Evolutionary conservation across 208 protist genomes (phyloP).

Genomic region (Crithidia sp.): DNA sequence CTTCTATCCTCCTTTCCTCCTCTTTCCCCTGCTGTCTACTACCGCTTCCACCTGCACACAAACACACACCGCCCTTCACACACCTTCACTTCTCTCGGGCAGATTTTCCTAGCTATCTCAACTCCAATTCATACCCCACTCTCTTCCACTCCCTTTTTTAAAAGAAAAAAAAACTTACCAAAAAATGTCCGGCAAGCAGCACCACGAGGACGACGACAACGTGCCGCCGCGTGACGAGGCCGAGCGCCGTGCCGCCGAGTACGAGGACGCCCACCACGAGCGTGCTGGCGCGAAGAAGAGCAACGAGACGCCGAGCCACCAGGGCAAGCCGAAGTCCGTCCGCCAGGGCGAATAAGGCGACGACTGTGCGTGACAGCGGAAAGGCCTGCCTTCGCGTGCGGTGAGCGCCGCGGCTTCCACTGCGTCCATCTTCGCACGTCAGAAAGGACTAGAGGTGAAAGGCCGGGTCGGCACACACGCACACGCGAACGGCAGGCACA

Average conservation of each 20-base stretch:
- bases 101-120: slow-evolving; percentile 14
- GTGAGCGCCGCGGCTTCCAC: no score
- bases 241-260: slow-evolving; percentile 66
- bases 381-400: no score
- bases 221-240: slow-evolving; percentile 81
- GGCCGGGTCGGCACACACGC: no score
- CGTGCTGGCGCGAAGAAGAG: slow-evolving; percentile 71
- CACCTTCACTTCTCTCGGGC: background rate
- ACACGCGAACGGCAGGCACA: background rate
- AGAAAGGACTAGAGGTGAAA: no score
- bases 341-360: slow-evolving; percentile 36
- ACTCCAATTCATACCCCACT: slow-evolving; percentile 1
- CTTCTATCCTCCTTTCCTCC: no score
- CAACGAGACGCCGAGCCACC: slow-evolving; percentile 72
- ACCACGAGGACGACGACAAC: slow-evolving; percentile 53
- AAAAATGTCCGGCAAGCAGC: slow-evolving; percentile 49
- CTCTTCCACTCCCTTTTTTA: slow-evolving; percentile 11
- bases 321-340: slow-evolving; percentile 86
- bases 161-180: slow-evolving; percentile 4
- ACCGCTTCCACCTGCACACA: background rate
- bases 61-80: background rate
- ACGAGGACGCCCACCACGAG: slow-evolving; percentile 84
- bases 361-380: background rate
- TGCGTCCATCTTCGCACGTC: no score
- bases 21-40: no score